These are phyloP conservation scores for Clarireedia hainanense DNA, from an alignment of 2,329 filamentous ascomycete genomes.

Conservation along the genomic window DNA sequence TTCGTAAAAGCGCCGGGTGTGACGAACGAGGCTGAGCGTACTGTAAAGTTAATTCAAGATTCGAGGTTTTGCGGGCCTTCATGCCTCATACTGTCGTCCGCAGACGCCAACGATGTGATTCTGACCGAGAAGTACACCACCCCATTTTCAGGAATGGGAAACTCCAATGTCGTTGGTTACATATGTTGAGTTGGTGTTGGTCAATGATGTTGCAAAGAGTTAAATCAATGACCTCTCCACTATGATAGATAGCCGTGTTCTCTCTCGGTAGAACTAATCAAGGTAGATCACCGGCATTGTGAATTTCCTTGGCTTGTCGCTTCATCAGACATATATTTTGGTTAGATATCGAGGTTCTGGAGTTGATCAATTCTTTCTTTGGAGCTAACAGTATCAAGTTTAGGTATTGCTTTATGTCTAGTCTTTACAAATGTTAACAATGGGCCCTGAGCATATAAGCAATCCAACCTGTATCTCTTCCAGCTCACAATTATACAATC, in stretches of 20 bases:
- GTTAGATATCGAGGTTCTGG: too few relatives aligned
- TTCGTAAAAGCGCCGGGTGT: background rate
- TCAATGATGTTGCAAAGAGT: background rate
- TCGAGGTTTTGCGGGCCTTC: background rate
- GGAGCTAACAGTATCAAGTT: too few relatives aligned
- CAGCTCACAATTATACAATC: background rate
- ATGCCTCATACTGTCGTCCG: background rate
- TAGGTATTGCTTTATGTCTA: too few relatives aligned
- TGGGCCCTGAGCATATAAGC: background rate
- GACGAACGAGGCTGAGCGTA: background rate
- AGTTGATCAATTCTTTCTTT: too few relatives aligned
- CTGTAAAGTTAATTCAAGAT: background rate
- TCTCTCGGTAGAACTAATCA: background rate
- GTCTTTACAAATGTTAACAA: too few relatives aligned
- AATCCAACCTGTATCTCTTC: background rate
- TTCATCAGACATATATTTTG: too few relatives aligned
- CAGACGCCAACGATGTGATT: background rate
- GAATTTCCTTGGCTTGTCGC: background rate
- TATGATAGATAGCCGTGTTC: background rate
- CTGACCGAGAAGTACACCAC: background rate
- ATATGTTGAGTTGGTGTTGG: background rate
- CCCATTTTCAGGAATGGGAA: background rate
- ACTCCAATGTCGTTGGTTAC: background rate
- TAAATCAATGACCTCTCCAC: background rate
- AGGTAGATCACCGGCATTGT: background rate